phyloP scores from a whole-genome alignment of 345 rosid genomes.

The Rhodamnia argentea region DNA sequence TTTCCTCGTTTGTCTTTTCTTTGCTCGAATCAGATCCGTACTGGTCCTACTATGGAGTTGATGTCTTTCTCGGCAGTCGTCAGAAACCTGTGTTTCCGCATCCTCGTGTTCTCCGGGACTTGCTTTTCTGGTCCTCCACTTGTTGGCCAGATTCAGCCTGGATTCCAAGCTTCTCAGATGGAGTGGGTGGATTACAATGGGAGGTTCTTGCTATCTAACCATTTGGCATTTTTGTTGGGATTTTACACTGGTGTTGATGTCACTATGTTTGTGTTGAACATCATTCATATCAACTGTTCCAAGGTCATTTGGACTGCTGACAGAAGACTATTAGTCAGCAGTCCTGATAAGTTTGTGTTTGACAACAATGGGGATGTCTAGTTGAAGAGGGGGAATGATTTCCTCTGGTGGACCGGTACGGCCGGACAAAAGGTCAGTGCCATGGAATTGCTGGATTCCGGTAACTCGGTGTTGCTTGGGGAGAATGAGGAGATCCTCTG shows the following conservation, averaged over 20 bases:
- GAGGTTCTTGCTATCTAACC: conserved; percentile 26
- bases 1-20: background rate
- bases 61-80: conserved; percentile 7
- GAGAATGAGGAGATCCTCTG: conserved; percentile 14
- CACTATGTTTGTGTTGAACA: conserved; percentile 14
- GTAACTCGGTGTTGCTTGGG: conserved; percentile 39
- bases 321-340: conserved; percentile 7
- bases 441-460: conserved; percentile 34
- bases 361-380: conserved; percentile 26
- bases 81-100: conserved; percentile 7
- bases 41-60: background rate
- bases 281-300: conserved; percentile 17
- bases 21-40: background rate
- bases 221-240: conserved; percentile 25
- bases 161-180: conserved; percentile 32
- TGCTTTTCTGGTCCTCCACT: conserved; percentile 5
- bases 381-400: conserved; percentile 13
- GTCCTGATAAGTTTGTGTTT: conserved; percentile 34
- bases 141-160: conserved; percentile 31
- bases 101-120: conserved; percentile 5
- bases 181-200: conserved; percentile 29
- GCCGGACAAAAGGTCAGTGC: conserved; percentile 17
- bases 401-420: conserved; percentile 29
- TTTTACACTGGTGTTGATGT: conserved; percentile 28
- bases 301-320: conserved; percentile 43